A percentile compares a stretch with the other conserved stretches of the same genome.
Evolutionary conservation across 352 stramenopile species (phyloP).

Genomic region (Pythium sukuiense): DNA sequence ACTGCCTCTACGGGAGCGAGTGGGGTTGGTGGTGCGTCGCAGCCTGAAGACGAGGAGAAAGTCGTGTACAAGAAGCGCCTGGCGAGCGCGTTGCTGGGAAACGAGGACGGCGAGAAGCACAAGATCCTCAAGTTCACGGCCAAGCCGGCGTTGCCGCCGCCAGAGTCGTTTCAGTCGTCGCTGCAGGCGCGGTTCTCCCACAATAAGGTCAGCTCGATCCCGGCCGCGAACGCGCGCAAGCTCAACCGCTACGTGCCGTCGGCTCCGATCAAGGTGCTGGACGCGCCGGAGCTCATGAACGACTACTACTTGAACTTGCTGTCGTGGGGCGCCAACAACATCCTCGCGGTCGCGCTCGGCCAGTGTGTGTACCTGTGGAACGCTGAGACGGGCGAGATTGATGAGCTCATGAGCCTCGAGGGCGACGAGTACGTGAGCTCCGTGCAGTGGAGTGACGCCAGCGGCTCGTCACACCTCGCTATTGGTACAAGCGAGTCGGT

Average conservation of each 20-base stretch:
- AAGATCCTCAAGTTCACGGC: slow-evolving; percentile 98
- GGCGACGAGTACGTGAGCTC: slow-evolving; percentile 96
- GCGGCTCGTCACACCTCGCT: slow-evolving; percentile 82
- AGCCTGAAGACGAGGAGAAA: slow-evolving; percentile 67
- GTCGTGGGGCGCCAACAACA: slow-evolving; percentile 96
- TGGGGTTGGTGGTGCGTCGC: slow-evolving; percentile 12
- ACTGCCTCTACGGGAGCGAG: background rate
- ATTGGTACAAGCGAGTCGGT: slow-evolving; percentile 94
- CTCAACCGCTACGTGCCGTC: slow-evolving; percentile 96
- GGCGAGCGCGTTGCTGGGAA: slow-evolving; percentile 78
- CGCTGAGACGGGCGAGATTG: slow-evolving; percentile 93
- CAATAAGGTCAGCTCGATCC: slow-evolving; percentile 86
- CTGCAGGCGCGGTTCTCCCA: slow-evolving; percentile 94
- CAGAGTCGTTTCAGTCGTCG: slow-evolving; percentile 94
- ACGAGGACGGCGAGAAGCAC: slow-evolving; percentile 75
- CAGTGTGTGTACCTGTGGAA: slow-evolving; percentile 99
- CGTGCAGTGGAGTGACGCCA: slow-evolving; percentile 95
- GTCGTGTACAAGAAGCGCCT: slow-evolving; percentile 83
- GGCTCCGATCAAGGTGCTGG: slow-evolving; percentile 94
- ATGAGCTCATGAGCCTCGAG: slow-evolving; percentile 92
- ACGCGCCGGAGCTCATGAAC: slow-evolving; percentile 98
- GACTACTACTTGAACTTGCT: slow-evolving; percentile 99
- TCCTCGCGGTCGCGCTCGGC: slow-evolving; percentile 96
- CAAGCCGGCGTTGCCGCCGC: slow-evolving; percentile 91
- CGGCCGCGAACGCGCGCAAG: slow-evolving; percentile 76